A percentile compares a stretch with the other conserved stretches of the same genome.
phyloP scores from a whole-genome alignment of 2,329 filamentous ascomycete genomes.

The Pseudovirgaria hyperparasitica region DNA sequence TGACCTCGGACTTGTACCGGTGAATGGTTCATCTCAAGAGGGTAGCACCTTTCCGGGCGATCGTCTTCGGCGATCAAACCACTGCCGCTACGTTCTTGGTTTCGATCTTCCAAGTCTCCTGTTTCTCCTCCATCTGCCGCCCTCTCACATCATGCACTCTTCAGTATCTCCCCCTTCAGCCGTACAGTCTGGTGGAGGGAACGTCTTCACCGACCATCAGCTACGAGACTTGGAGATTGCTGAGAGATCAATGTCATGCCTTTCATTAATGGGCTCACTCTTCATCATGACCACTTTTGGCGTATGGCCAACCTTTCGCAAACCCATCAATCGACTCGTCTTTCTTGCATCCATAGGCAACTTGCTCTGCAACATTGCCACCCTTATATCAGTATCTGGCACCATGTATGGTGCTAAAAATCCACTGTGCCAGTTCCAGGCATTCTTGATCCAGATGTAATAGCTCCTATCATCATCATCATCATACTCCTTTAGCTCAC shows the following conservation, averaged over 20 bases:
- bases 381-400: conserved; percentile 55
- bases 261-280: conserved; percentile 58
- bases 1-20: too few relatives aligned
- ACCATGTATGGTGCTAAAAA: conserved; percentile 27
- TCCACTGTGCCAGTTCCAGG: conserved; percentile 63
- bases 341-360: conserved; percentile 80
- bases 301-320: conserved; percentile 57
- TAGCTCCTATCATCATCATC: conserved; percentile 14
- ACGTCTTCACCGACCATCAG: conserved; percentile 8
- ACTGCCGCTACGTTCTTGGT: too few relatives aligned
- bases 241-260: conserved; percentile 55
- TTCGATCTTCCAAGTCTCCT: too few relatives aligned
- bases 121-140: too few relatives aligned
- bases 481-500: conserved; percentile 8
- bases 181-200: too few relatives aligned
- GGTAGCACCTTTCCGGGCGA: too few relatives aligned
- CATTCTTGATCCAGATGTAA: conserved; percentile 71
- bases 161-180: too few relatives aligned
- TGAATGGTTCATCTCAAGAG: too few relatives aligned
- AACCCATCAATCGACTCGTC: conserved; percentile 75
- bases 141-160: too few relatives aligned
- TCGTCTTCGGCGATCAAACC: too few relatives aligned
- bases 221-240: conserved; percentile 42
- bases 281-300: conserved; percentile 63
- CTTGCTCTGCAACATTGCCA: conserved; percentile 63